Base-by-base conservation (phyloP, 176 grass and related monocot species). In the Triticum urartu region DNA sequence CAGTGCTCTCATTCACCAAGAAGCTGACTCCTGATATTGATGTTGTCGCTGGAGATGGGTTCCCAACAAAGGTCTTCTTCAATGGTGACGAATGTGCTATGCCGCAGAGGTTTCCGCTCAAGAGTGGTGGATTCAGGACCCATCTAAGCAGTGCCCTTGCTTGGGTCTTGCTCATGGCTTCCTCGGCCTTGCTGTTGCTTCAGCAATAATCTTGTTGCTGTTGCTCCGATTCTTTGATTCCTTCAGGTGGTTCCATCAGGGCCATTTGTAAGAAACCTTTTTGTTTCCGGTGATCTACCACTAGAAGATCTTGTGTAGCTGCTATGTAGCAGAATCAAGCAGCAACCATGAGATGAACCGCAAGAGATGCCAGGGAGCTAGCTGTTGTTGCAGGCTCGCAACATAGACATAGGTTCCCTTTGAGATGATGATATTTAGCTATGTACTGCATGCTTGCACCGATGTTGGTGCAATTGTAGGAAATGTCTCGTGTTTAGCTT, bases 1-100 rank as follows among this genome's bases (percentile, higher is more conserved):
- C 96, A 14, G 96, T 98, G 5, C 22, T 98, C 79, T 98, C 93
- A 2, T 98, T 98, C 82, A 92, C 88, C 32, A 98, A 98, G 84
- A 94, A 92, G 92, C 59, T 32, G n/a, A 94, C 91, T 28, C 96
- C 92, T 48, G 87, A 72, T 17, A 92, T 98, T 63, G 48, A 94
- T 60, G 72, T 98, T 58, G 40, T 92, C 2, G 59, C 74, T 20
- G 96, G 96, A 32, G 96, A 90, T 4, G 96, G 96, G 39, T 98
- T 91, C 86, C 96, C 96, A 10, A 68, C 88, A 63, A 98, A 94
- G 87, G 91, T 98, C 25, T 98, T 92, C 88, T 98, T 98, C 89
- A 98, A 98, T 9, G 96, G 96, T 5, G 96, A 98, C 0, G 93
- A 94, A 73, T 98, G 96, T 22, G 83, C 88, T 1, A 73, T 95